phyloP scores from a whole-genome alignment of 192 early-diverging fungal species.

The Glomus cerebriforme region DNA sequence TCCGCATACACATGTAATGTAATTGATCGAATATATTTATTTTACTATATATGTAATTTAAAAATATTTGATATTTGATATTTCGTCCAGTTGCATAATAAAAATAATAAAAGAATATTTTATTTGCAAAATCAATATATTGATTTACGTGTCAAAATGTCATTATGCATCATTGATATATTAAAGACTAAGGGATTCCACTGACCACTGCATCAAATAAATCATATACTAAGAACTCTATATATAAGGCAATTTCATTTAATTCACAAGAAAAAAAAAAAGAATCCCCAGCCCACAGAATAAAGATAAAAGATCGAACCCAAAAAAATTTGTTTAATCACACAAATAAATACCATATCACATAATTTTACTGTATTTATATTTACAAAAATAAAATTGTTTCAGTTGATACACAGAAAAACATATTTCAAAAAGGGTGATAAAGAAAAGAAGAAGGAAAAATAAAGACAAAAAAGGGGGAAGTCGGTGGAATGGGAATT shows the following conservation, averaged over 20 bases:
- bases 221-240: not conserved
- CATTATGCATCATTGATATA: not conserved
- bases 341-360: slow-evolving; percentile 5
- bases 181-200: too few relatives aligned
- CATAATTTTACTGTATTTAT: slow-evolving; percentile 27
- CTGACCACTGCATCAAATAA: not conserved
- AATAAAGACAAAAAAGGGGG: not conserved
- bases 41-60: not conserved
- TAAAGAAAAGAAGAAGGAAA: not conserved
- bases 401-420: slow-evolving; percentile 12
- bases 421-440: not conserved
- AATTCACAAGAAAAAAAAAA: not conserved
- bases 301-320: not conserved
- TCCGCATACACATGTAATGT: not conserved
- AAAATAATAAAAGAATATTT: not conserved
- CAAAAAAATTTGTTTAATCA: not conserved
- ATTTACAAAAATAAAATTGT: slow-evolving; percentile 4
- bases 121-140: not conserved
- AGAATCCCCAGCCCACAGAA: not conserved
- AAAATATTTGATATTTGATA: not conserved
- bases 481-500: not conserved
- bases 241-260: not conserved
- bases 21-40: not conserved
- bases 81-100: not conserved
- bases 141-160: not conserved